These are phyloP conservation scores for Mesembryanthemum crystallinum DNA, from an alignment of 148 eudicot genomes.

Conservation along the genomic window DNA sequence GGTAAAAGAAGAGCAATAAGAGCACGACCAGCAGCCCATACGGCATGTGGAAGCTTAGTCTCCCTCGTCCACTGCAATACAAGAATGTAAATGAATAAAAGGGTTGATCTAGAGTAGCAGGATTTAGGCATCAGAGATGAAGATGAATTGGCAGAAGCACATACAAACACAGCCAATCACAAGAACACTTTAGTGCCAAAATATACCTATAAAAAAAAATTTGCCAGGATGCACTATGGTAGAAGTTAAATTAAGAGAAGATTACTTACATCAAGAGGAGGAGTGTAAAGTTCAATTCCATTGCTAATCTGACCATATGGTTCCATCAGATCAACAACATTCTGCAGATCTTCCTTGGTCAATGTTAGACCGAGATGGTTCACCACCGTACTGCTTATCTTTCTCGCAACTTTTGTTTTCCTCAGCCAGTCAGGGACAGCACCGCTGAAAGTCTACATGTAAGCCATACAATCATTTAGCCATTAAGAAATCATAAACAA, in stretches of 20 bases:
- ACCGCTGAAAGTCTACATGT: slow-evolving; percentile 65
- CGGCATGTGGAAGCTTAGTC: slow-evolving; percentile 87
- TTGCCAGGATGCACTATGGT: neutral
- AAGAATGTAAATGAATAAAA: slow-evolving; percentile 2
- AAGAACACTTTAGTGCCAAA: neutral
- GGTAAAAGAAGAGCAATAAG: slow-evolving; percentile 80
- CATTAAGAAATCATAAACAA: slow-evolving; percentile 1
- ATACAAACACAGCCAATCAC: neutral
- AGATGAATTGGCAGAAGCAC: neutral
- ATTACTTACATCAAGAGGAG: slow-evolving; percentile 75
- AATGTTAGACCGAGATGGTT: slow-evolving; percentile 84
- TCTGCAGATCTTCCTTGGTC: slow-evolving; percentile 73
- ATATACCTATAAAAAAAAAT: neutral
- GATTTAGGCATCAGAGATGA: neutral
- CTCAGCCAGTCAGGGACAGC: slow-evolving; percentile 68
- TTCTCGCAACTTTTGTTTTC: slow-evolving; percentile 52
- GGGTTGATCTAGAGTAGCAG: neutral
- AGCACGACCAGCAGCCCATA: slow-evolving; percentile 98
- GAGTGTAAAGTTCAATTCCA: slow-evolving; percentile 72
- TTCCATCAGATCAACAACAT: slow-evolving; percentile 85
- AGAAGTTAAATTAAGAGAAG: neutral
- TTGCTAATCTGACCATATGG: slow-evolving; percentile 87
- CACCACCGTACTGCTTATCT: slow-evolving; percentile 61
- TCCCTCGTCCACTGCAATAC: slow-evolving; percentile 76
- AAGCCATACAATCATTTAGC: slow-evolving; percentile 8